These are phyloP conservation scores for Lyophyllum atratum DNA, from an alignment of 768 basidiomycete species.

Conservation along the genomic window DNA sequence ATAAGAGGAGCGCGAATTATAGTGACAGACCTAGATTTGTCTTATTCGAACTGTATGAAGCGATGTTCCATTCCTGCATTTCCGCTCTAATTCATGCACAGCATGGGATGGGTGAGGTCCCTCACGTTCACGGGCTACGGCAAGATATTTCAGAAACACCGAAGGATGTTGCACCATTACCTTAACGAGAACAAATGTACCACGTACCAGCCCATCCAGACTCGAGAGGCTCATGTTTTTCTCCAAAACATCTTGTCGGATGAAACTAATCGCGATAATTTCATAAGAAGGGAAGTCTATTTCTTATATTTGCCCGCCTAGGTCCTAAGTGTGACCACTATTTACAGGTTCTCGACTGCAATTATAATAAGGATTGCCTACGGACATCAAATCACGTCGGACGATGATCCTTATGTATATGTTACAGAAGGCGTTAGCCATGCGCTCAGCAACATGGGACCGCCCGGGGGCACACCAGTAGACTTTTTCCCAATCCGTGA, in stretches of 20 bases:
- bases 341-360: conserved; percentile 40
- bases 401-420: conserved; percentile 38
- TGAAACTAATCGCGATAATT: neutral
- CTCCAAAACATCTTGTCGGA: neutral
- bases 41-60: conserved; percentile 10
- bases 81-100: too few species aligned
- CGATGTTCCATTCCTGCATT: too few species aligned
- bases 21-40: conserved; percentile 28
- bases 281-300: neutral
- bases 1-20: conserved; percentile 40
- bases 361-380: conserved; percentile 30
- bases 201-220: conserved; percentile 19
- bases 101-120: conserved; percentile 11
- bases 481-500: conserved; percentile 26
- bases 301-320: neutral
- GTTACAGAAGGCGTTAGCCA: conserved; percentile 31
- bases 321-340: too few species aligned
- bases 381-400: conserved; percentile 30
- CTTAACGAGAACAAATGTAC: conserved; percentile 19
- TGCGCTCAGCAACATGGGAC: conserved; percentile 21
- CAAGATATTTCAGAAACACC: conserved; percentile 21
- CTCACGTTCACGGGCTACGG: conserved; percentile 22
- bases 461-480: conserved; percentile 19
- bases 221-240: neutral
- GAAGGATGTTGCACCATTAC: conserved; percentile 25